Conservation (phyloP, 2,329 filamentous ascomycete genomes). For the Hypoxylon sp. region DNA sequence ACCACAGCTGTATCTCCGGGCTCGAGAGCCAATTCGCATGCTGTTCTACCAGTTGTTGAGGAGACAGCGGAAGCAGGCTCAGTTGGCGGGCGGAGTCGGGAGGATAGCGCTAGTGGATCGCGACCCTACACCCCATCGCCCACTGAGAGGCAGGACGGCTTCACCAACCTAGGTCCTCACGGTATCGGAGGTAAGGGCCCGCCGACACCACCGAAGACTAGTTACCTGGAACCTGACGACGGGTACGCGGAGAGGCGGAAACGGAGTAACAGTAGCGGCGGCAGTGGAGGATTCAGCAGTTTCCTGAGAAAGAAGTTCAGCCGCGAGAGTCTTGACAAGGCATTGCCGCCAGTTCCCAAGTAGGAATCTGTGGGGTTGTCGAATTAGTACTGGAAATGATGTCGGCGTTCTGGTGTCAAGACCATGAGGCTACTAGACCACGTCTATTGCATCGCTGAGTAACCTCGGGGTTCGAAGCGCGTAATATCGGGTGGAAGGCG, state of each 20-base stretch:
- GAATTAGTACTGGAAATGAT: slow-evolving; percentile 5
- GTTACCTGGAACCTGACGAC: slow-evolving; percentile 58
- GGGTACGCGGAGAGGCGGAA: slow-evolving; percentile 56
- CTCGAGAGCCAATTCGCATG: slow-evolving; percentile 49
- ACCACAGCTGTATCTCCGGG: slow-evolving; percentile 46
- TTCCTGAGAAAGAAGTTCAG: slow-evolving; percentile 58
- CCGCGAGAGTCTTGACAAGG: slow-evolving; percentile 71
- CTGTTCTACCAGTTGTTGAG: slow-evolving; percentile 83
- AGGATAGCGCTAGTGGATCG: slow-evolving; percentile 55
- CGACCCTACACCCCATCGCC: slow-evolving; percentile 53
- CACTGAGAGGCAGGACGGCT: slow-evolving; percentile 52
- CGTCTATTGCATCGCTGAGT: slow-evolving; percentile 19
- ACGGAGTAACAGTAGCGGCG: slow-evolving; percentile 43
- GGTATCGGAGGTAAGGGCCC: slow-evolving; percentile 54
- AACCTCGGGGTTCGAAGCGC: slow-evolving; percentile 16
- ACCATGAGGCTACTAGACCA: slow-evolving; percentile 13
- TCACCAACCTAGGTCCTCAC: slow-evolving; percentile 52
- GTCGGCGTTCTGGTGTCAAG: slow-evolving; percentile 30
- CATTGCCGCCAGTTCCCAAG: slow-evolving; percentile 67
- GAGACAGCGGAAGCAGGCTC: slow-evolving; percentile 85
- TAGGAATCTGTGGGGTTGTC: slow-evolving; percentile 24
- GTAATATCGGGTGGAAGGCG: slow-evolving; percentile 21
- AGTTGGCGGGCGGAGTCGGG: slow-evolving; percentile 69
- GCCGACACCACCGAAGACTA: slow-evolving; percentile 63
- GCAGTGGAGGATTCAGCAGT: slow-evolving; percentile 48